phyloP scores from a whole-genome alignment of 768 basidiomycete genomes.

The Pulveroboletus sp. region DNA sequence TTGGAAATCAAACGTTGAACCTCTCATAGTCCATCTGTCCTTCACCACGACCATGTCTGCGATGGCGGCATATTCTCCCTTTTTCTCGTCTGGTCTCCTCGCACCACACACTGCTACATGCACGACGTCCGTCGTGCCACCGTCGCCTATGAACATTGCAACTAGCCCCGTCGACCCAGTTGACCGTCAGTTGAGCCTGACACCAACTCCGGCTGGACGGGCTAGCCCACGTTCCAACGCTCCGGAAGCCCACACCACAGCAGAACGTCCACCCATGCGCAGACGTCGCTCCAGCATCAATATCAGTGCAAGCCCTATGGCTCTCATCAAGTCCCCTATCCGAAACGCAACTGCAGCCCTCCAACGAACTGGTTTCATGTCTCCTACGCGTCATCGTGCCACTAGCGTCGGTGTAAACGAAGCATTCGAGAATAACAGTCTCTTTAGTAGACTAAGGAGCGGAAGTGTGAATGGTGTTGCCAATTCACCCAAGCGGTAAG shows the following conservation, averaged over 20 bases:
- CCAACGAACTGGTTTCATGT: slow-evolving; percentile 39
- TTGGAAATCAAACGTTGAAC: slow-evolving; percentile 15
- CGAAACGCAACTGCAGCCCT: slow-evolving; percentile 49
- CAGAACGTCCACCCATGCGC: slow-evolving; percentile 44
- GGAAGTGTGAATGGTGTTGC: slow-evolving; percentile 33
- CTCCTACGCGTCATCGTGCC: slow-evolving; percentile 40
- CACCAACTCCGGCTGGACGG: slow-evolving; percentile 32
- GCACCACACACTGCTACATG: slow-evolving; percentile 36
- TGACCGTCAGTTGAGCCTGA: slow-evolving; percentile 35
- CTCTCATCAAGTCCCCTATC: slow-evolving; percentile 52
- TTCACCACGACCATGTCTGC: slow-evolving; percentile 7
- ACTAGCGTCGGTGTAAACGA: slow-evolving; percentile 39
- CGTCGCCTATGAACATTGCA: slow-evolving; percentile 20
- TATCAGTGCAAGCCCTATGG: slow-evolving; percentile 48
- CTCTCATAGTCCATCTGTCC: not conserved
- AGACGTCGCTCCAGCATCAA: slow-evolving; percentile 63
- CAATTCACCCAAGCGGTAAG: slow-evolving; percentile 30
- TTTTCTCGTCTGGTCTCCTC: slow-evolving; percentile 68
- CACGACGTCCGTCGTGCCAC: slow-evolving; percentile 22
- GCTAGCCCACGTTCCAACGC: slow-evolving; percentile 24
- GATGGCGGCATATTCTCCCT: slow-evolving; percentile 53
- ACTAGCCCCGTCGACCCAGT: slow-evolving; percentile 26
- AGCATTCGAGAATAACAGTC: slow-evolving; percentile 35
- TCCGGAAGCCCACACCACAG: slow-evolving; percentile 13
- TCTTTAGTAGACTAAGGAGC: slow-evolving; percentile 45